Base-by-base conservation (phyloP, 768 basidiomycete species). In the Rhodotorula graminis region DNA sequence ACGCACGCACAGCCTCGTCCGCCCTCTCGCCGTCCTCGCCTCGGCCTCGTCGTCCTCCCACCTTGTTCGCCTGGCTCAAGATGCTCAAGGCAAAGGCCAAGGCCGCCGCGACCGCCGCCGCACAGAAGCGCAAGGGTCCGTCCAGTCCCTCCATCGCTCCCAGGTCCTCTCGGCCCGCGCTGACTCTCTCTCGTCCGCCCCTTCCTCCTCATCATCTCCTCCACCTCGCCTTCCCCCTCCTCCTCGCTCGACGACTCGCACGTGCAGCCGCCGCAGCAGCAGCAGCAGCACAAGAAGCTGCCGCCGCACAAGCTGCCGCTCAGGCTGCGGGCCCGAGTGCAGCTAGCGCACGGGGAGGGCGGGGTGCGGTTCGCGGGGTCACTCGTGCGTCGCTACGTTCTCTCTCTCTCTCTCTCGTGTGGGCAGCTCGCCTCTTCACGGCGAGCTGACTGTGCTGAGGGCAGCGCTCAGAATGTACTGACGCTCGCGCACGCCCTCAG, bases 61-160 rank as follows among this genome's bases (percentile, higher is more conserved):
- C 23, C 23, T 18, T 15, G 18, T 11, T 23, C 37, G 23, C 37
- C 37, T 12, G 33, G 14, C 21, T 33, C 47, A 29, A 23, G 10
- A 72, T 72, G 71, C 63, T 68, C 31, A 72, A 72, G 47, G 71
- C 71, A 31, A 72, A 72, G 53, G 67, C 67, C 14, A 68, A 69
- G 18, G 71, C 71, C 19, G 71, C 71, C 8, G 71, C 71, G 21
- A 72, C 71, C 23, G 71, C 71, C 2, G 69, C 69, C 1, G 66
- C 66, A 0, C n/a, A 58, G 46, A 69, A 58, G 63, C 57, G 64
- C 42, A 72, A 69, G 49, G 71, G 71, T 72, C 14, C 27, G 56
- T 59, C 44, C 21, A 23, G 14, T 15, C 12, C 19, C 64, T 16
- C 4, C 65, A 18, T 46, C 0, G 25, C 27, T 37, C 9, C 9